Base-by-base conservation (phyloP, 2,329 filamentous ascomycete species). In the Epicoccum sorghinum region DNA sequence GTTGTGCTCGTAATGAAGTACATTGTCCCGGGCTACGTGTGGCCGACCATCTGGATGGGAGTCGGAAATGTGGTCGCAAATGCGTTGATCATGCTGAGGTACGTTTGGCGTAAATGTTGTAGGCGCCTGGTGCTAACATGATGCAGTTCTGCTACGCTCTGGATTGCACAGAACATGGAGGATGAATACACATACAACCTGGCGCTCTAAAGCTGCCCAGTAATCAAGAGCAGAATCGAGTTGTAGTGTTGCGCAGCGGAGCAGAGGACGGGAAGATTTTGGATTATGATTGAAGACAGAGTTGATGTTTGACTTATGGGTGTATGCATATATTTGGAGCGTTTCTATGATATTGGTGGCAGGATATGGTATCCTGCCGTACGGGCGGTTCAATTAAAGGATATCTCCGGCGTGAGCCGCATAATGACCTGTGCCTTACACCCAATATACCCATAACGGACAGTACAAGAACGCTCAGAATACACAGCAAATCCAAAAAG, bases 141-240 rank as follows among this genome's bases (percentile, higher is more conserved):
- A 9, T 55, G 14, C 62, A 88, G 86, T 68, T 85, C 84, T 24
- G 79, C 84, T 43, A 83, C 88, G 33, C 80, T 89, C 30, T 89
- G 86, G 86, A 80, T 89, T 25, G 86, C 84, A 46, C 87, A 89
- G 78, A 89, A 89, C 66, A 88, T 89, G 76, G 87, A 89, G 71
- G 86, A 89, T 64, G 86, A 89, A 66, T 89, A 89, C 71, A 88
- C 86, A 27, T 89, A 89, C 73, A 88, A 85, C 65, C 75, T 89
- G 58, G 84, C 86, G 44, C 79, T 89, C 60, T 89, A 58, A 60
- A 12, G 32, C 2, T 12, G 4, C 32, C 4, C 12, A 22, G 14
- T 8, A 32, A 13, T 25, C 13, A 27, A 41, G 22, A 22, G n/a
- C 35, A 6, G 12, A 14, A 23, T 13, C 12, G n/a, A 23, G 37